A percentile compares a stretch with the other conserved stretches of the same genome.
Evolutionary conservation across 2,329 filamentous ascomycete genomes (phyloP).

Genomic region (Periconia digitata): DNA sequence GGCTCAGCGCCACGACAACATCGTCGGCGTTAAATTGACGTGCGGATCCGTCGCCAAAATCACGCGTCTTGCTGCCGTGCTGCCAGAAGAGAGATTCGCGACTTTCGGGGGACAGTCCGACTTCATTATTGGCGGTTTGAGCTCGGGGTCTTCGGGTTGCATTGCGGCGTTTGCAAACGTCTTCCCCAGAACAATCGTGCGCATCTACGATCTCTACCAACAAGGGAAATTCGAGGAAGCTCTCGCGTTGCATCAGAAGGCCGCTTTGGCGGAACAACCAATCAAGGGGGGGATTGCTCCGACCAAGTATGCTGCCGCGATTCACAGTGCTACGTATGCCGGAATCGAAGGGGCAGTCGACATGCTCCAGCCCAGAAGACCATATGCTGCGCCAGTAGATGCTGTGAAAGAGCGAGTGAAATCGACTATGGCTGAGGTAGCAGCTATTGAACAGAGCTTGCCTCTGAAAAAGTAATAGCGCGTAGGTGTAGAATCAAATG

Average conservation of each 20-base stretch:
- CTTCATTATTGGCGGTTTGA: constrained; percentile 61
- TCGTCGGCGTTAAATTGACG: constrained; percentile 69
- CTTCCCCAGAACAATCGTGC: constrained; percentile 55
- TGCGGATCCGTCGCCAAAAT: constrained; percentile 72
- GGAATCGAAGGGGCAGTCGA: constrained; percentile 38
- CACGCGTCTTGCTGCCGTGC: constrained; percentile 59
- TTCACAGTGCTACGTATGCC: constrained; percentile 61
- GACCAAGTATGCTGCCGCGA: constrained; percentile 65
- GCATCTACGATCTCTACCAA: constrained; percentile 61
- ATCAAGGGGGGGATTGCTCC: constrained; percentile 66
- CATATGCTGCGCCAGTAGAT: constrained; percentile 17
- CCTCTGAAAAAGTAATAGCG: constrained; percentile 9
- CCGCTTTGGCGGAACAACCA: constrained; percentile 64
- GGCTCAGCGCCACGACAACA: constrained; percentile 58
- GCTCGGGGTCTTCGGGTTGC: constrained; percentile 55
- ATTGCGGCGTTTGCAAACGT: constrained; percentile 60
- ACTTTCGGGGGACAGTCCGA: constrained; percentile 72
- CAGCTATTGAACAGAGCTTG: constrained; percentile 18
- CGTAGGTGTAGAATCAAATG: neutral
- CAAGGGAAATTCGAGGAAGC: constrained; percentile 59
- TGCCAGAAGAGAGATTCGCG: constrained; percentile 59
- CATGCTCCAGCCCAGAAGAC: constrained; percentile 17
- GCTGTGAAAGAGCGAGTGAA: constrained; percentile 14
- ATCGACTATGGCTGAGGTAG: constrained; percentile 20
- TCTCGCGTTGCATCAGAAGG: constrained; percentile 59